Base-by-base conservation (phyloP, 2,329 filamentous ascomycete genomes). In the Calonectria pseudoturangicola region DNA sequence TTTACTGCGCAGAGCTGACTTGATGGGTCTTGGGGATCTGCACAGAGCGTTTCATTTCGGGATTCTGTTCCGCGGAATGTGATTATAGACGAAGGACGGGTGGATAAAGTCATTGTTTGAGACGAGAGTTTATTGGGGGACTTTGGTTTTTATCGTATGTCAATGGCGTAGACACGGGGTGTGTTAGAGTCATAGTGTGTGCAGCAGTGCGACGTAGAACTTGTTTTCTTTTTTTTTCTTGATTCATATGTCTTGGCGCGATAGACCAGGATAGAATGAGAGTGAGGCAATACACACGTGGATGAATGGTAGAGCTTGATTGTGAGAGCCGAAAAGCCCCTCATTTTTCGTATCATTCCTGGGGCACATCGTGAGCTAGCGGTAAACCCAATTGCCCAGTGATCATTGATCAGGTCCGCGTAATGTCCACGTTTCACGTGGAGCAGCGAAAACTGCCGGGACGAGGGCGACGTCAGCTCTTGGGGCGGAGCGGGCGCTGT, bases 1-100 rank as follows among this genome's bases (percentile, higher is more conserved):
- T 79, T 73, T 68, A 75, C 76, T 30, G 73, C 78, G 2, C 73
- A 74, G 45, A 74, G 56, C 15, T 80, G 75, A 75, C 27, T 75
- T 27, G 36, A 30, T 21, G 18, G 47, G n/a, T 36, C 12, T 25
- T 33, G 21, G 39, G 50, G 16, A 62, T 28, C 33, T 9, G 47
- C 39, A 51, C 48, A 36, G 43, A 69, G 58, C 30, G 30, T 63
- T 63, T 27, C 43, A 15, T 63, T 58, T 28, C 60, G 64, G 60
- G 15, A 18, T 27, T 3, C 33, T 25, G 30, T 25, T 16, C 39
- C 27, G 21, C 39, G 63, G 64, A 68, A 63, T 71, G 69, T 68
- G 64, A 67, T 39, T 45, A 15, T 25, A 18, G 30, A 51, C 27
- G 30, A 30, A 16, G 27, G 54, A 47, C 39, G 56, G 39, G 48